These are phyloP conservation scores for Russula brevipes DNA, from an alignment of 768 basidiomycete species.

Conservation along the genomic window DNA sequence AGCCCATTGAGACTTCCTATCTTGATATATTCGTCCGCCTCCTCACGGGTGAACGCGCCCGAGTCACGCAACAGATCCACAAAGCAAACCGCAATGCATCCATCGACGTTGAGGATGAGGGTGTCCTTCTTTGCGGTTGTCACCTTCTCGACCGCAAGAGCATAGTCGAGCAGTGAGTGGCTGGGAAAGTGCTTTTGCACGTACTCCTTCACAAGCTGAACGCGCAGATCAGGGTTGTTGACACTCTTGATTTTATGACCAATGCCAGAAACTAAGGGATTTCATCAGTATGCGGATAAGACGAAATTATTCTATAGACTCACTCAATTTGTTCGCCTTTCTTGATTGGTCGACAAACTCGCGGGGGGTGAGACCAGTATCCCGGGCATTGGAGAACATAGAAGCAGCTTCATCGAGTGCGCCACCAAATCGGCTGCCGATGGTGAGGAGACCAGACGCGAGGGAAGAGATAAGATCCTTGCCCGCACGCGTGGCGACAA, in stretches of 20 bases:
- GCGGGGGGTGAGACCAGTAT: constrained; percentile 90
- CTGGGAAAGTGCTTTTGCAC: constrained; percentile 94
- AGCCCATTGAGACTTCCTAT: constrained; percentile 94
- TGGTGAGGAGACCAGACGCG: constrained; percentile 93
- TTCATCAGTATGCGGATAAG: constrained; percentile 8
- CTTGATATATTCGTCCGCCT: constrained; percentile 97
- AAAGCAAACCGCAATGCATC: constrained; percentile 93
- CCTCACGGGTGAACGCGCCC: constrained; percentile 92
- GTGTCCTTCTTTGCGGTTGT: constrained; percentile 98
- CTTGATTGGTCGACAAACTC: constrained; percentile 95
- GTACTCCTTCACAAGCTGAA: constrained; percentile 93
- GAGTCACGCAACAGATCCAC: constrained; percentile 88
- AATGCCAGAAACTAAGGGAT: constrained; percentile 77
- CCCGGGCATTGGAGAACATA: constrained; percentile 91
- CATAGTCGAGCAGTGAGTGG: constrained; percentile 89
- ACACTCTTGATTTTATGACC: constrained; percentile 99
- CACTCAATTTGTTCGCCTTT: constrained; percentile 91
- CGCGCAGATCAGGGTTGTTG: constrained; percentile 91
- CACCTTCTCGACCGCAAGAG: constrained; percentile 94
- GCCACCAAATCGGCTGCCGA: constrained; percentile 97
- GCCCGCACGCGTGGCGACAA: constrained; percentile 98
- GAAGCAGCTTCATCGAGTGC: constrained; percentile 94
- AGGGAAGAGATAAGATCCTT: constrained; percentile 98
- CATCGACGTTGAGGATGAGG: constrained; percentile 94
- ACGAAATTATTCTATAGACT: constrained; percentile 30